A percentile compares a stretch with the other conserved stretches of the same genome.
Evolutionary conservation across 106 monocot species (phyloP).

Genomic region (Dendrobium chrysotoxum): DNA sequence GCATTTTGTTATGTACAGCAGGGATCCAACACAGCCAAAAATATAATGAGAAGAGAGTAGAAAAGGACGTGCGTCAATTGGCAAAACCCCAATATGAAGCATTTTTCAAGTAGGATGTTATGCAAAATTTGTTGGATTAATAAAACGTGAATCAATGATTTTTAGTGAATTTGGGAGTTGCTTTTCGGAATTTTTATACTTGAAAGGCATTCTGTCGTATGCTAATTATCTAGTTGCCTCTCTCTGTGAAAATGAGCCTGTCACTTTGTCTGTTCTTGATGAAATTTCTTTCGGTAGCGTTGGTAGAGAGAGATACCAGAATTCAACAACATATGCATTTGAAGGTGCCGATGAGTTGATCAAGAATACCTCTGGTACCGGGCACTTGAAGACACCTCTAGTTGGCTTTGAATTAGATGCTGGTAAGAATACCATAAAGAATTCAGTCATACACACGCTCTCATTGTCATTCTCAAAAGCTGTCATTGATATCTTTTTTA

Average conservation of each 20-base stretch:
- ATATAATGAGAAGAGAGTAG: too few relatives aligned
- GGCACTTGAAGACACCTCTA: neutral
- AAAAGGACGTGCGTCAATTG: too few relatives aligned
- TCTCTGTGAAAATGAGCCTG: neutral
- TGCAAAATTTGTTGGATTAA: too few relatives aligned
- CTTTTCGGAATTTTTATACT: too few relatives aligned
- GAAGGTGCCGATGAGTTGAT: slow-evolving; percentile 17
- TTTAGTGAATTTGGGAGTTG: too few relatives aligned
- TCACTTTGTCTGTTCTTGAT: neutral
- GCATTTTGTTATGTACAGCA: too few relatives aligned
- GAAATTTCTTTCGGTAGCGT: slow-evolving; percentile 26
- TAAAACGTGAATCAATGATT: too few relatives aligned
- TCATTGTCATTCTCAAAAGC: neutral
- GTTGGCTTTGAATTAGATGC: slow-evolving; percentile 20
- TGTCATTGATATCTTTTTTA: neutral
- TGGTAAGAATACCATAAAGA: slow-evolving; percentile 31
- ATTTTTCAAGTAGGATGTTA: too few relatives aligned
- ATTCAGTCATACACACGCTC: neutral
- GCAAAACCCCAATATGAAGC: too few relatives aligned
- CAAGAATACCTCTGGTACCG: slow-evolving; percentile 12
- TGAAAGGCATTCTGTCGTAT: too few relatives aligned
- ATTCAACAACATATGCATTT: slow-evolving; percentile 11
- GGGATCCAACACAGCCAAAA: too few relatives aligned
- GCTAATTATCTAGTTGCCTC: neutral
- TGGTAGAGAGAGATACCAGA: slow-evolving; percentile 20